These are phyloP conservation scores for Coniochaeta prunicola DNA, from an alignment of 2,329 filamentous ascomycete species.

Conservation along the genomic window DNA sequence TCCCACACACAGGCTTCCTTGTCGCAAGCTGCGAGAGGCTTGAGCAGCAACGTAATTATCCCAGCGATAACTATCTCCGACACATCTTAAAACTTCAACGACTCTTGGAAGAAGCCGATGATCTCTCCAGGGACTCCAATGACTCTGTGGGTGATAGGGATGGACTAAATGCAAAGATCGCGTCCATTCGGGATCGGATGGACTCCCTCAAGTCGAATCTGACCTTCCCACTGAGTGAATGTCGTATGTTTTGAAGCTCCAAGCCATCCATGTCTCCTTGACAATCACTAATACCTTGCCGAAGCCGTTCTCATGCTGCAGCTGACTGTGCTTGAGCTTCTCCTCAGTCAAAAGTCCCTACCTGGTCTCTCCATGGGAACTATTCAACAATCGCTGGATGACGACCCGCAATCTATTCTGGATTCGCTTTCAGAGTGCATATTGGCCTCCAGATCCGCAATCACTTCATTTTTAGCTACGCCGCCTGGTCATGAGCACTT, in stretches of 20 bases:
- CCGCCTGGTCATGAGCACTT: conserved; percentile 18
- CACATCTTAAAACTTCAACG: conserved; percentile 22
- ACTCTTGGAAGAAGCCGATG: conserved; percentile 21
- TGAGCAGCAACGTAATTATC: conserved; percentile 3
- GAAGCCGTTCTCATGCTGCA: conserved; percentile 19
- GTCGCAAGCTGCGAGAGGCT: conserved; percentile 17
- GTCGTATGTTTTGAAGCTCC: conserved; percentile 13
- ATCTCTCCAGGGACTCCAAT: conserved; percentile 8
- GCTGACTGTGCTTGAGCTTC: conserved; percentile 19
- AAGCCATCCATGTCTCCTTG: not conserved
- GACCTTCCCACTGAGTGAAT: conserved; percentile 20
- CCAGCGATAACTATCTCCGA: conserved; percentile 19
- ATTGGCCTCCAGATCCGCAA: conserved; percentile 20
- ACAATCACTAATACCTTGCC: not conserved
- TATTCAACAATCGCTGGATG: conserved; percentile 1
- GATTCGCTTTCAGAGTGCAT: conserved; percentile 23
- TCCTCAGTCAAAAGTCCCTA: conserved; percentile 20
- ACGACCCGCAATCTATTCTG: conserved; percentile 9
- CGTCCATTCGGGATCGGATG: conserved; percentile 9
- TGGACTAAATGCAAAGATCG: conserved; percentile 9
- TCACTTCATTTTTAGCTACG: conserved; percentile 18
- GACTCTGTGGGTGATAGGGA: not conserved
- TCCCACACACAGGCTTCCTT: conserved; percentile 20
- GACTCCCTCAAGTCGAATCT: conserved; percentile 16
- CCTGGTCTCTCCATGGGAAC: conserved; percentile 17